Conservation (phyloP, 176 grass and related monocot genomes). For the Carex littledalei region DNA sequence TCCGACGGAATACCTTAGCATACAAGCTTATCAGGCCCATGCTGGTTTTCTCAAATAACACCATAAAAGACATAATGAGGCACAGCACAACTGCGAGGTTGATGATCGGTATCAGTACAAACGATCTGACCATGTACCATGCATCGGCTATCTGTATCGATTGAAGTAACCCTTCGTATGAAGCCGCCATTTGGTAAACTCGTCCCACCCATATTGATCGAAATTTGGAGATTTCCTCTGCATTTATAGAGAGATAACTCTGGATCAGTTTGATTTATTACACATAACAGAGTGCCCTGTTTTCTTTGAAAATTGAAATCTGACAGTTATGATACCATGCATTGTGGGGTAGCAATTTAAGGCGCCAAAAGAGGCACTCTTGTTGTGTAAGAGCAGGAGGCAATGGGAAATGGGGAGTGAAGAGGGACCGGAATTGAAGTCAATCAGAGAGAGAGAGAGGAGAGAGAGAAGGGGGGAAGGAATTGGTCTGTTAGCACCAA, state of each 20-base stretch:
- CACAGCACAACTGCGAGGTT: not conserved
- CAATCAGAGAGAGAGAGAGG: not conserved
- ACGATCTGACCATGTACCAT: constrained; percentile 13
- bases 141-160: not conserved
- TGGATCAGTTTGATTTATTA: constrained; percentile 3
- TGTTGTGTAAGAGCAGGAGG: constrained; percentile 1
- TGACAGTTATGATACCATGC: constrained; percentile 5
- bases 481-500: not conserved
- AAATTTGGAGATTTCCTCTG: not conserved
- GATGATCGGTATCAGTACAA: constrained; percentile 23
- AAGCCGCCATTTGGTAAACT: not conserved
- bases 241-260: constrained; percentile 19
- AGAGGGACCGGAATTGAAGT: constrained; percentile 14
- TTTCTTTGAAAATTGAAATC: not conserved
- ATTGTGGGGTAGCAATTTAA: not conserved
- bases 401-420: constrained; percentile 2
- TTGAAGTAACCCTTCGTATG: not conserved
- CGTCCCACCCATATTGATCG: not conserved
- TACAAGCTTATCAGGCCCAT: constrained; percentile 33
- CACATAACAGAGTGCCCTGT: not conserved
- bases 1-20: constrained; percentile 30
- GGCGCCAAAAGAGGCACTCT: not conserved
- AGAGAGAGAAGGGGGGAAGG: not conserved
- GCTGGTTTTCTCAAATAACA: constrained; percentile 34
- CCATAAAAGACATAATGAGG: constrained; percentile 34